phyloP scores from a whole-genome alignment of 108 stramenopile species.

The Pinguiococcus pyrenoidosus region DNA sequence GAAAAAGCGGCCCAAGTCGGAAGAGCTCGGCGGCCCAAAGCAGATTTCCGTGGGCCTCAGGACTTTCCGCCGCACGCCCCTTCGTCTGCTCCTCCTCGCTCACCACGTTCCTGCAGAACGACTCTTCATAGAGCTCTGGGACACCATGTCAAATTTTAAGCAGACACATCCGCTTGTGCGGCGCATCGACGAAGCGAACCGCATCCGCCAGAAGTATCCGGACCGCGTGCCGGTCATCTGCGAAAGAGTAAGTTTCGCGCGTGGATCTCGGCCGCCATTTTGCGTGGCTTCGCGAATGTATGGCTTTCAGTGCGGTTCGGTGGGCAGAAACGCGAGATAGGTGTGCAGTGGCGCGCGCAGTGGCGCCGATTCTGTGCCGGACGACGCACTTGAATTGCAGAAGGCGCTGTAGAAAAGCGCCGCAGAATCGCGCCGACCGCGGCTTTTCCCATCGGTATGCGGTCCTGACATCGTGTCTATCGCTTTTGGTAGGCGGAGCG shows the following conservation, averaged over 20 bases:
- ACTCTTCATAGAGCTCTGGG: too few relatives aligned
- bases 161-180: conserved; percentile 1
- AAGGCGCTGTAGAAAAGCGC: too few relatives aligned
- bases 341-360: neutral
- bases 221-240: conserved; percentile 83
- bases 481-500: conserved; percentile 73
- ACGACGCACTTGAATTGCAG: conserved; percentile 62
- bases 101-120: too few relatives aligned
- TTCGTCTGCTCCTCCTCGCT: too few relatives aligned
- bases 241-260: neutral
- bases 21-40: too few relatives aligned
- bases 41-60: too few relatives aligned
- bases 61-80: too few relatives aligned
- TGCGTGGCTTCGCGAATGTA: too few relatives aligned
- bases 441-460: neutral
- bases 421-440: neutral
- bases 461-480: neutral
- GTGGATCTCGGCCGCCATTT: neutral
- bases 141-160: too few relatives aligned
- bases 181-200: conserved; percentile 23
- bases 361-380: neutral
- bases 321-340: too few relatives aligned
- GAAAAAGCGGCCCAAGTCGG: too few relatives aligned
- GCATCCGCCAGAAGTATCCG: conserved; percentile 70
- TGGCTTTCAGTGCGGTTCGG: too few relatives aligned